These are phyloP conservation scores for Ophiognomonia clavigignenti-juglandacearum DNA, from an alignment of 2,329 filamentous ascomycete genomes.

Conservation along the genomic window DNA sequence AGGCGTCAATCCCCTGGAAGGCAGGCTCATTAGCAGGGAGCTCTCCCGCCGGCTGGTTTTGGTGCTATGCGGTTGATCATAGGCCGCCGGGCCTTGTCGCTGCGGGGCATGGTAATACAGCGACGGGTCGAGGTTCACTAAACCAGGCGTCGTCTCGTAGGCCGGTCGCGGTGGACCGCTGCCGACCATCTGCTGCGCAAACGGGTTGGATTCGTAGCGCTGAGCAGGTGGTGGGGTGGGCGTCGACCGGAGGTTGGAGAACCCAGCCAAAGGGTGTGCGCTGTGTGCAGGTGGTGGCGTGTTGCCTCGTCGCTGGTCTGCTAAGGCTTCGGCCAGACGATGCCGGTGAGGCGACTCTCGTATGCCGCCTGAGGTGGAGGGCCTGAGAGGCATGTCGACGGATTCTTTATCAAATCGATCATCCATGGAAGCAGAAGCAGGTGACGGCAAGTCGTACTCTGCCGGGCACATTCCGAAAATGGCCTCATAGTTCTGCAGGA, in stretches of 20 bases:
- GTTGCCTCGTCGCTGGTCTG: slow-evolving; percentile 32
- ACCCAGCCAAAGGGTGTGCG: slow-evolving; percentile 21
- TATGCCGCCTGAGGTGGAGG: slow-evolving; percentile 41
- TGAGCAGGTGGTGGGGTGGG: slow-evolving; percentile 40
- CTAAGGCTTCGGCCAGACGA: slow-evolving; percentile 37
- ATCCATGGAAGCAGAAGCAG: slow-evolving; percentile 30
- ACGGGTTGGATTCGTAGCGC: slow-evolving; percentile 40
- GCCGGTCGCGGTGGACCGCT: slow-evolving; percentile 32
- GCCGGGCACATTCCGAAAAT: slow-evolving; percentile 75
- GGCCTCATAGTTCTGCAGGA: slow-evolving; percentile 81
- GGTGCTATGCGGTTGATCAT: slow-evolving; percentile 31
- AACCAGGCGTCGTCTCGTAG: slow-evolving; percentile 38
- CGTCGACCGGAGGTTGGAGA: slow-evolving; percentile 27
- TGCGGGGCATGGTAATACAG: slow-evolving; percentile 22
- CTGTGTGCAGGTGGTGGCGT: slow-evolving; percentile 40
- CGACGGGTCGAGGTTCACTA: slow-evolving; percentile 31
- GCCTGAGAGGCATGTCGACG: slow-evolving; percentile 30
- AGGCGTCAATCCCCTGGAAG: slow-evolving; percentile 41
- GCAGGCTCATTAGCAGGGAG: slow-evolving; percentile 49
- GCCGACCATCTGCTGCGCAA: slow-evolving; percentile 29
- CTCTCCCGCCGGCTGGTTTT: slow-evolving; percentile 55
- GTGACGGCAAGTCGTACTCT: slow-evolving; percentile 53
- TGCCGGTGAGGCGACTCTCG: slow-evolving; percentile 48
- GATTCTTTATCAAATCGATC: slow-evolving; percentile 17
- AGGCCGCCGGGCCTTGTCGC: slow-evolving; percentile 20